A percentile compares a stretch with the other conserved stretches of the same genome.
These are phyloP conservation scores for Aspergillus ellipticus DNA, from an alignment of 495 filamentous ascomycete species.

Conservation along the genomic window DNA sequence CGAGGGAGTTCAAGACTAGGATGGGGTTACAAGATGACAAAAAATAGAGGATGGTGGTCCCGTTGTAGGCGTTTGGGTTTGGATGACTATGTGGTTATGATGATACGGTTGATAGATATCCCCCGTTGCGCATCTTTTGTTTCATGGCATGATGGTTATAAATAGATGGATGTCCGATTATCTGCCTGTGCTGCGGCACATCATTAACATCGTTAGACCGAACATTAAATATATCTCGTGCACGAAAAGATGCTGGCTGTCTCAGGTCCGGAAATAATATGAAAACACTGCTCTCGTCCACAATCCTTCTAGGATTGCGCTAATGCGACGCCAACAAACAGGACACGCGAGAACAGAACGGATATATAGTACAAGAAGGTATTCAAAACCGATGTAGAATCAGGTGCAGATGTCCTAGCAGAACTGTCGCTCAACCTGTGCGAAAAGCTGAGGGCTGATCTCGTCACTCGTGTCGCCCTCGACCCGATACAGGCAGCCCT, in stretches of 20 bases:
- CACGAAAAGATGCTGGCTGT: neutral
- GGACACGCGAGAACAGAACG: neutral
- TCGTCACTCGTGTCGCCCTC: constrained; percentile 86
- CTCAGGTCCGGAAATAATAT: neutral
- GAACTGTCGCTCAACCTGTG: constrained; percentile 78
- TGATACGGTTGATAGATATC: neutral
- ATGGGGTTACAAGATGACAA: constrained; percentile 41
- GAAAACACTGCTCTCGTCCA: neutral
- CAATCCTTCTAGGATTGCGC: neutral
- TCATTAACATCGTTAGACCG: constrained; percentile 1
- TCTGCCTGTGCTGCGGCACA: neutral
- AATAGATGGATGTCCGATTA: neutral
- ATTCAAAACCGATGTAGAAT: constrained; percentile 20
- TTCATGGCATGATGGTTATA: neutral
- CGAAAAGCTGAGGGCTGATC: constrained; percentile 80
- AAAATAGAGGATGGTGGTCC: constrained; percentile 6
- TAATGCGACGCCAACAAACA: constrained; percentile 8
- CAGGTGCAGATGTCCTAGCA: constrained; percentile 28
- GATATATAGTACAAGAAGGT: constrained; percentile 14
- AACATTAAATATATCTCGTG: neutral
- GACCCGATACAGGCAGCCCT: constrained; percentile 85
- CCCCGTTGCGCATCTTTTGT: neutral
- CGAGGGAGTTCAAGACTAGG: constrained; percentile 79
- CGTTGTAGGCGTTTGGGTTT: neutral
- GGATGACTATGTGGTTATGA: neutral